Conservation (phyloP, 257 asterid species). For the Gentiana dahurica region DNA sequence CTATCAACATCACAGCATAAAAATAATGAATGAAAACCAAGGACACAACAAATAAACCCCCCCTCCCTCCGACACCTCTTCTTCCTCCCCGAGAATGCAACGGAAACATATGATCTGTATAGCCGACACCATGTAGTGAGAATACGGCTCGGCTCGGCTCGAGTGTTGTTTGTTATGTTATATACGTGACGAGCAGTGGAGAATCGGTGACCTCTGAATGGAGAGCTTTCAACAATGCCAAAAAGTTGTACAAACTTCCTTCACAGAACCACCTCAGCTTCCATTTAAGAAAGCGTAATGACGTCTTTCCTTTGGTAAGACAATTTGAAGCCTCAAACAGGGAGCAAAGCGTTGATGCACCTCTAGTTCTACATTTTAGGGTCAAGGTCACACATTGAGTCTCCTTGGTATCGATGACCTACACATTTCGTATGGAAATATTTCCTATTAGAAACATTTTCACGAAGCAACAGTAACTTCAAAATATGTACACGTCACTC, state of each 20-base stretch:
- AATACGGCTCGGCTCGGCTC: too few relatives aligned
- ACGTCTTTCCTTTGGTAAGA: slow-evolving; percentile 4
- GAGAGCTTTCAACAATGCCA: slow-evolving; percentile 30
- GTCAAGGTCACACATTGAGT: slow-evolving; percentile 20
- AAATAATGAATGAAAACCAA: too few relatives aligned
- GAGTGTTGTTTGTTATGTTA: neutral
- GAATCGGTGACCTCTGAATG: slow-evolving; percentile 16
- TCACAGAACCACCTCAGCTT: slow-evolving; percentile 38
- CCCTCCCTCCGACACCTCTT: too few relatives aligned
- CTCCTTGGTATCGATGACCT: slow-evolving; percentile 33
- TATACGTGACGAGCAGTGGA: slow-evolving; percentile 12
- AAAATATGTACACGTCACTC: neutral
- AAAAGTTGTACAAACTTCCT: slow-evolving; percentile 24
- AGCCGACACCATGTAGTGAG: too few relatives aligned
- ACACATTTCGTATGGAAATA: slow-evolving; percentile 7
- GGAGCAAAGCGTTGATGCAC: slow-evolving; percentile 10
- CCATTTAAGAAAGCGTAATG: slow-evolving; percentile 22
- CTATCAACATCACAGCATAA: too few relatives aligned
- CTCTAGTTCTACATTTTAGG: slow-evolving; percentile 5
- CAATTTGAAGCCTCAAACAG: slow-evolving; percentile 6
- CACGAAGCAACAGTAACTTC: neutral
- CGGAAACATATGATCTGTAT: too few relatives aligned
- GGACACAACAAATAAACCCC: too few relatives aligned
- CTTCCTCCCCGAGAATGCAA: too few relatives aligned
- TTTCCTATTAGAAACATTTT: neutral